Base-by-base conservation (phyloP, 2,329 filamentous ascomycete species). In the Thelonectria rubi region DNA sequence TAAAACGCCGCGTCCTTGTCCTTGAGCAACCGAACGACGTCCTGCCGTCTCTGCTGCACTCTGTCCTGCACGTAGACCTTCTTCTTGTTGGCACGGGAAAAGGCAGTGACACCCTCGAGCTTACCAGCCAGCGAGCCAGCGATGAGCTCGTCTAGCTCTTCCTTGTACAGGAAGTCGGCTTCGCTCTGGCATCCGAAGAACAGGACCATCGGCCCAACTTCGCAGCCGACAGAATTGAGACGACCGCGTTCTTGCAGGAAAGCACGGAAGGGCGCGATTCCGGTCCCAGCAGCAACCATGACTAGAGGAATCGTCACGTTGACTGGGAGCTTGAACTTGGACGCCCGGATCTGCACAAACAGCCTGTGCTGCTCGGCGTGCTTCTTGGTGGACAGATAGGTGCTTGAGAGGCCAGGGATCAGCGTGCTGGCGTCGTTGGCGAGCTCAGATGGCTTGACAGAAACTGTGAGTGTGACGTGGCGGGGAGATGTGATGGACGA, bases 281-380 rank as follows among this genome's bases (percentile, higher is more conserved):
- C 61, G 4, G 61, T 60, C 24, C 61, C 61, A 14, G 61, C 56
- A 11, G 52, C 61, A 3, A 63, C 61, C 61, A 63, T 60, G 21
- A 63, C 45, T 5, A 63, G 15, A 5, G 61, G 57, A 24, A 37
- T 50, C 2, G 12, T 8, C 6, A 21, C 15, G 10, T 49, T 57
- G 20, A 54, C 26, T 1, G 57, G 61, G 3, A 60, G 61, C n/a
- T 60, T 63, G 30, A 60, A 60, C 12, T 24, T 50, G 12, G 61
- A 63, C 11, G 32, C 17, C 9, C 48, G 34, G 15, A 60, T 47
- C 34, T 60, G 57, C 3, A 63, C 42, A 3, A 45, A 26, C 9
- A 60, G 20, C 1, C 24, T 60, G 1, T 32, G 10, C 10, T 6
- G 8, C 9, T 12, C 47, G 4, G 14, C 12, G 1, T 40, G n/a